Evolutionary conservation across 306 rosid species (phyloP).

Genomic region (Mimosa bimucronata): DNA sequence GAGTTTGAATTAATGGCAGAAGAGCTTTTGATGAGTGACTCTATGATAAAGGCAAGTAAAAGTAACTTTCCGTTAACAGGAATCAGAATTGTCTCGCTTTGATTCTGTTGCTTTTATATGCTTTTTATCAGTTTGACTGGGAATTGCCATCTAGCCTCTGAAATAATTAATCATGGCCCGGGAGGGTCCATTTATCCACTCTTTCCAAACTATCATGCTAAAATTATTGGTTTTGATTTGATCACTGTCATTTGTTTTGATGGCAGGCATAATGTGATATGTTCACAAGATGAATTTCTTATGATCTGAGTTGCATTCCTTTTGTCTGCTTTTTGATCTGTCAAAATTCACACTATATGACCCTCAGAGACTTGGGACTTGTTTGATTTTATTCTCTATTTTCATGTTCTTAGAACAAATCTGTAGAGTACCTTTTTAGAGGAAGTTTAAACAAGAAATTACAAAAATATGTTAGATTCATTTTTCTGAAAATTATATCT

Average conservation of each 20-base stretch:
- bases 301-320: background rate
- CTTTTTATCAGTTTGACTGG: background rate
- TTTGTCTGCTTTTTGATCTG: background rate
- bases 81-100: background rate
- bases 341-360: background rate
- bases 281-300: background rate
- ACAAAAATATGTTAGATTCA: too few species aligned
- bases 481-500: too few species aligned
- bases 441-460: too few species aligned
- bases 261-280: background rate
- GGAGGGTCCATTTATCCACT: background rate
- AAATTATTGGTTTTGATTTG: background rate
- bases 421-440: too few species aligned
- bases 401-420: too few species aligned
- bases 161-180: background rate
- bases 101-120: too few species aligned
- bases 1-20: slow-evolving; percentile 98
- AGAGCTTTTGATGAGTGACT: slow-evolving; percentile 98
- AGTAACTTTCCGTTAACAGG: slow-evolving; percentile 24
- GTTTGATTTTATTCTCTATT: background rate
- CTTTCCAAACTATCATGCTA: background rate
- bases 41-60: slow-evolving; percentile 76
- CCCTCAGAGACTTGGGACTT: background rate
- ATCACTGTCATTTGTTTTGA: background rate
- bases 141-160: background rate